Percentiles rank a stretch among this genome's conserved stretches.
These are phyloP conservation scores for Colletotrichum limetticola DNA, from an alignment of 2,329 filamentous ascomycete species.

Conservation along the genomic window DNA sequence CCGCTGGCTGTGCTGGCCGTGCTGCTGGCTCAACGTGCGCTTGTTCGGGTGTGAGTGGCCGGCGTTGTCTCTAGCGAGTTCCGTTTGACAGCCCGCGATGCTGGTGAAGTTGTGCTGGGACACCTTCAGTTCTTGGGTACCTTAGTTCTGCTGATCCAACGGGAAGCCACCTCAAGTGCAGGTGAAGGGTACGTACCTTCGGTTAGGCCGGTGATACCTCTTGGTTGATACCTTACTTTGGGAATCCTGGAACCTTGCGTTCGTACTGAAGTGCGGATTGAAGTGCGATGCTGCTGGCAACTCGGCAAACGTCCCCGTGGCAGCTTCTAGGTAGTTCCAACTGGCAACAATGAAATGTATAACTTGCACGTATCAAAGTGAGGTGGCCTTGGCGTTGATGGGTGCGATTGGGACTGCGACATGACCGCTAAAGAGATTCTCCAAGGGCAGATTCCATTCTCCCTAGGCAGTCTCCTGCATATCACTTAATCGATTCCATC, in stretches of 20 bases:
- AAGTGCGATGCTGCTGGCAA: not conserved
- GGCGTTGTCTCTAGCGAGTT: not conserved
- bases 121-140: too few relatives aligned
- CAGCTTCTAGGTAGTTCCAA: not conserved
- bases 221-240: not conserved
- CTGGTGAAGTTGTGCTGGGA: not conserved
- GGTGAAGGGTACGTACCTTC: slow-evolving; percentile 9
- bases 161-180: not conserved
- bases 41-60: not conserved
- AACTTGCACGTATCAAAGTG: not conserved
- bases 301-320: slow-evolving; percentile 13
- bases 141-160: not conserved
- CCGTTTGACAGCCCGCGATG: not conserved
- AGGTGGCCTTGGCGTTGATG: slow-evolving; percentile 14
- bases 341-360: too few relatives aligned
- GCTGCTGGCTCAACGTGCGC: not conserved
- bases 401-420: not conserved
- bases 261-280: not conserved
- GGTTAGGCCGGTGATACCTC: slow-evolving; percentile 17
- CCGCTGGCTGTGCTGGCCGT: not conserved
- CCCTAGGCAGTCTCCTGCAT: not conserved
- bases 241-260: not conserved
- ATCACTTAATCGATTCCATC: not conserved
- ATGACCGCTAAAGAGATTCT: slow-evolving; percentile 6
- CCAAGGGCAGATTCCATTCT: not conserved